Base-by-base conservation (phyloP, 192 early-diverging fungal genomes). In the Backusella sp. region DNA sequence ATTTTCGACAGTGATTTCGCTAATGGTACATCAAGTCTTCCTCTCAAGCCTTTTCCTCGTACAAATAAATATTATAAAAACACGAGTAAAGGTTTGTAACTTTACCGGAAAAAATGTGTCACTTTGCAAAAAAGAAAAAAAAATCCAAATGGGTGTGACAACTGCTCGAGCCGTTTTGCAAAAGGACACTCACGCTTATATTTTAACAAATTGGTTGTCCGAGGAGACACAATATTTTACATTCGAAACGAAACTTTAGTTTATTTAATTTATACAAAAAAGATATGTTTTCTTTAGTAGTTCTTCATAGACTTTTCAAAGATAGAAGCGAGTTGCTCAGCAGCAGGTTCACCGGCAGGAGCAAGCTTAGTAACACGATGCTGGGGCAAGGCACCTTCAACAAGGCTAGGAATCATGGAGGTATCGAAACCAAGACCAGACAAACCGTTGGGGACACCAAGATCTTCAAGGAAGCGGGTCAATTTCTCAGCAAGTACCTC, bases 331-430 rank as follows among this genome's bases (percentile, higher is more conserved):
- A 94, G 74, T 14, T 88, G 88, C 73, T 94, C 92, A 28, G 82
- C 81, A 34, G 86, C 92, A 39, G 87, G 85, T 9, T 88, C 84
- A 56, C 83, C 80, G 26, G 85, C 41, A 21, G 96, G 96, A n/a
- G 96, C 92, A 77, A 97, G 83, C 80, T 96, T 96, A 72, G 94
- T 94, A 21, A 97, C 96, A 65, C 96, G 92, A 80, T 97, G 93
- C 83, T 97, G 96, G 6, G 96, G 96, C 77, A 97, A 74, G 12
- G 94, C 95, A 39, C 94, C 94, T 70, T 94, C 88, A 23, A 97
- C 94, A 74, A 97, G 79, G 11, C 85, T 87, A 17, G 83, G 86
- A 41, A 95, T 91, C 76, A 94, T 88, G 0, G 86, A 82, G 49
- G 86, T 87, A 49, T 86, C 81, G 74, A 91, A 96, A 0, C 96